Conservation (phyloP, 306 rosid genomes). For the Trifolium repens region DNA sequence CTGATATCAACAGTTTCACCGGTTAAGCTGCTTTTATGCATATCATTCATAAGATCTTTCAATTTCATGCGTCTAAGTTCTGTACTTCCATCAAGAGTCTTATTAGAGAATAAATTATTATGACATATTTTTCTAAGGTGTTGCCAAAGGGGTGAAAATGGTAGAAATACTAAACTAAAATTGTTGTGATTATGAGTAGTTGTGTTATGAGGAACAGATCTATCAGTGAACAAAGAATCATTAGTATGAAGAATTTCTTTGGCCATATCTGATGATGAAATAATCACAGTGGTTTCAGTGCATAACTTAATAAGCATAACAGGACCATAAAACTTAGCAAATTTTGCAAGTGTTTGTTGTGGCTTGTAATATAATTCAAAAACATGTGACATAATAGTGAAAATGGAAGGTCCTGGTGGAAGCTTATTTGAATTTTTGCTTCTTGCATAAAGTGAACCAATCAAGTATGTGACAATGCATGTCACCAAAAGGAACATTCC, state of each 20-base stretch:
- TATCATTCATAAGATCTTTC: slow-evolving; percentile 41
- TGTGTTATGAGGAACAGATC: slow-evolving; percentile 27
- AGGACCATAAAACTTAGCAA: slow-evolving; percentile 37
- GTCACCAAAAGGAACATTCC: not conserved
- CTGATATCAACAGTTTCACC: slow-evolving; percentile 53
- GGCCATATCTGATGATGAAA: slow-evolving; percentile 15
- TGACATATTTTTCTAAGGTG: slow-evolving; percentile 39
- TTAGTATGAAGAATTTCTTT: slow-evolving; percentile 37
- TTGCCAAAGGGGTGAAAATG: slow-evolving; percentile 37
- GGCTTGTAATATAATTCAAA: slow-evolving; percentile 25
- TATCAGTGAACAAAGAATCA: slow-evolving; percentile 25
- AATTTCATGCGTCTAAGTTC: slow-evolving; percentile 42
- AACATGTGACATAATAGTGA: not conserved
- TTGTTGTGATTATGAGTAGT: slow-evolving; percentile 16
- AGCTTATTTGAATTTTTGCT: slow-evolving; percentile 16
- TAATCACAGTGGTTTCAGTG: slow-evolving; percentile 25
- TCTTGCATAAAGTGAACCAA: not conserved
- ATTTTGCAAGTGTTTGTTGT: slow-evolving; percentile 42
- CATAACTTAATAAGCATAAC: slow-evolving; percentile 34
- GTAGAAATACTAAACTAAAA: slow-evolving; percentile 32
- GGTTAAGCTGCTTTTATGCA: not conserved
- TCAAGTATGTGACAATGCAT: not conserved
- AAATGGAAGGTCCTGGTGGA: slow-evolving; percentile 40
- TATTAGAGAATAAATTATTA: slow-evolving; percentile 39
- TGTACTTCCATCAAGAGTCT: slow-evolving; percentile 44